Conservation (phyloP, 371 early-diverging fungal species). For the Syncephalastrum racemosum region DNA sequence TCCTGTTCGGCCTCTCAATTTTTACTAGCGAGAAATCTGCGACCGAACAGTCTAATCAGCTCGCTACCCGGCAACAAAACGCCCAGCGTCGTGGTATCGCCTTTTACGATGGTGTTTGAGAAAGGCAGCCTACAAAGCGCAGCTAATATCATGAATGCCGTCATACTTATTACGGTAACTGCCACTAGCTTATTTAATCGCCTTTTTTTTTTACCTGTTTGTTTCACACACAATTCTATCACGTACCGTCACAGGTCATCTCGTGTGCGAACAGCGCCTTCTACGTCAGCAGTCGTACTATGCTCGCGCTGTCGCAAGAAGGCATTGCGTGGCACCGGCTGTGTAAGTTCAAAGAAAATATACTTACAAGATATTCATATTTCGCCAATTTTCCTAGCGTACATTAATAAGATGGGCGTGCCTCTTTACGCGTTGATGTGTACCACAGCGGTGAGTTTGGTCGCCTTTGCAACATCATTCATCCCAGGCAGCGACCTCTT, state of each 20-base stretch:
- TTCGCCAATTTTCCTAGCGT: constrained; percentile 15
- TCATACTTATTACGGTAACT: constrained; percentile 70
- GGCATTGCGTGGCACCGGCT: constrained; percentile 63
- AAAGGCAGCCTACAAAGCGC: constrained; percentile 63
- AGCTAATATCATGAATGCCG: constrained; percentile 73
- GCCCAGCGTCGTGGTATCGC: constrained; percentile 38
- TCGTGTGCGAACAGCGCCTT: constrained; percentile 77
- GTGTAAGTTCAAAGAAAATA: constrained; percentile 19
- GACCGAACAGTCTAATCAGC: no score
- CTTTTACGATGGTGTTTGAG: constrained; percentile 69
- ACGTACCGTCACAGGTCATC: constrained; percentile 28
- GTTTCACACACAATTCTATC: neutral
- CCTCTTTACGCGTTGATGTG: constrained; percentile 57
- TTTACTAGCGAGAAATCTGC: no score
- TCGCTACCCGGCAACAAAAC: no score
- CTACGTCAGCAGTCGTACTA: constrained; percentile 67
- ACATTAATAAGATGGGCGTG: constrained; percentile 58
- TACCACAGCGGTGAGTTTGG: constrained; percentile 54
- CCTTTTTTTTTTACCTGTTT: neutral
- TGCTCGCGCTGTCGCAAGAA: constrained; percentile 64
- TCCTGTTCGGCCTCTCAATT: no score
- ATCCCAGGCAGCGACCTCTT: constrained; percentile 45
- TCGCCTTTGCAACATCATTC: constrained; percentile 54
- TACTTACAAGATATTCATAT: neutral
- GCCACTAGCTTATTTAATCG: neutral